These are phyloP conservation scores for Cyclotella kingstonii DNA, from an alignment of 108 stramenopile species.

Conservation along the genomic window DNA sequence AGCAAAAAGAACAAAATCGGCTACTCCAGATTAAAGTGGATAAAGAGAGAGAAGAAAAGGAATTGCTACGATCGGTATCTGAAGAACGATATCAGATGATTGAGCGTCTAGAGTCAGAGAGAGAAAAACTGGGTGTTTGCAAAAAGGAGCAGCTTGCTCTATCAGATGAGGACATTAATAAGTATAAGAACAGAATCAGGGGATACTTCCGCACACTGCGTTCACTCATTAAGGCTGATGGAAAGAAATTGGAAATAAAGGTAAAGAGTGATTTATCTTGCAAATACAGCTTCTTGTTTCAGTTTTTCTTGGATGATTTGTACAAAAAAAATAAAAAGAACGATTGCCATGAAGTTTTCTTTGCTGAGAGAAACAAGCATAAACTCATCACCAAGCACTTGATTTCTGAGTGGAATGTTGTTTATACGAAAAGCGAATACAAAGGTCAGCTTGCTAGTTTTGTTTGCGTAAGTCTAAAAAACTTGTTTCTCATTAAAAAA, in stretches of 20 bases:
- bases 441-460: background rate
- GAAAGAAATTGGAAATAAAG: background rate
- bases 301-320: conserved; percentile 7
- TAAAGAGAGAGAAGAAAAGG: background rate
- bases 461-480: background rate
- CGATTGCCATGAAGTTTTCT: background rate
- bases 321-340: background rate
- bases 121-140: background rate
- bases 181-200: background rate
- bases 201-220: background rate
- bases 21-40: too few relatives aligned
- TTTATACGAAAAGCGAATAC: conserved; percentile 4
- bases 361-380: background rate
- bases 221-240: background rate
- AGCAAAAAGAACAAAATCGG: too few relatives aligned
- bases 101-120: background rate
- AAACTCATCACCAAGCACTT: conserved; percentile 1
- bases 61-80: background rate
- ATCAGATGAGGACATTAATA: background rate
- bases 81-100: conserved; percentile 3
- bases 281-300: conserved; percentile 4
- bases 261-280: background rate
- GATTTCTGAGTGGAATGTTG: conserved; percentile 16
- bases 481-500: background rate
- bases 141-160: background rate